Evolutionary conservation across 78 protist genomes (phyloP).

Genomic region (Pigoraptor vietnamica): DNA sequence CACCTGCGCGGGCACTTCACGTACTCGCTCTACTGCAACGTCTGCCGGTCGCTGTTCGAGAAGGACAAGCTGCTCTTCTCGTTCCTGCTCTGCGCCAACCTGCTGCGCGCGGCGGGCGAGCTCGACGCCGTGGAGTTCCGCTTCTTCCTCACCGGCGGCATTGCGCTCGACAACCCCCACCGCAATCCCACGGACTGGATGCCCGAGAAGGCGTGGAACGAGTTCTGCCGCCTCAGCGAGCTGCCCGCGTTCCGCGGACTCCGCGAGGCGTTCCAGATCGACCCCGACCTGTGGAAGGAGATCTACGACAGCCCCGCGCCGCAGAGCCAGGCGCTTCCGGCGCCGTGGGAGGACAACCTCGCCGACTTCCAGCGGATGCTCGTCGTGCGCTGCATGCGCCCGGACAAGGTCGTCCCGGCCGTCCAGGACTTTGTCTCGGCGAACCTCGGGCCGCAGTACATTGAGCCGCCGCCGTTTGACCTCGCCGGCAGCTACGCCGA

Average conservation of each 20-base stretch:
- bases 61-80: conserved; percentile 68
- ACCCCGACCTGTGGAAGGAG: not conserved
- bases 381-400: conserved; percentile 66
- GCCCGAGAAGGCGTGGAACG: conserved; percentile 55
- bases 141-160: conserved; percentile 62
- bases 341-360: conserved; percentile 31
- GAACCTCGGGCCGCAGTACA: conserved; percentile 46
- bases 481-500: conserved; percentile 53
- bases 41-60: conserved; percentile 65
- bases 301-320: conserved; percentile 33
- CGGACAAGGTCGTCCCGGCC: conserved; percentile 46
- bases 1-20: conserved; percentile 24
- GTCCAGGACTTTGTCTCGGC: conserved; percentile 41
- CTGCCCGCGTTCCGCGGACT: conserved; percentile 46
- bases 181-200: conserved; percentile 72
- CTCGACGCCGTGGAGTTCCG: conserved; percentile 44
- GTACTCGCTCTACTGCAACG: conserved; percentile 30
- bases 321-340: conserved; percentile 29
- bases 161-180: not conserved
- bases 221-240: conserved; percentile 26
- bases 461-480: conserved; percentile 87
- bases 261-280: not conserved
- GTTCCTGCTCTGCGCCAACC: conserved; percentile 50
- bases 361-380: conserved; percentile 43
- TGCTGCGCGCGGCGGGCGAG: conserved; percentile 25